phyloP scores from a whole-genome alignment of 306 rosid genomes.

The Quercus mongolica region DNA sequence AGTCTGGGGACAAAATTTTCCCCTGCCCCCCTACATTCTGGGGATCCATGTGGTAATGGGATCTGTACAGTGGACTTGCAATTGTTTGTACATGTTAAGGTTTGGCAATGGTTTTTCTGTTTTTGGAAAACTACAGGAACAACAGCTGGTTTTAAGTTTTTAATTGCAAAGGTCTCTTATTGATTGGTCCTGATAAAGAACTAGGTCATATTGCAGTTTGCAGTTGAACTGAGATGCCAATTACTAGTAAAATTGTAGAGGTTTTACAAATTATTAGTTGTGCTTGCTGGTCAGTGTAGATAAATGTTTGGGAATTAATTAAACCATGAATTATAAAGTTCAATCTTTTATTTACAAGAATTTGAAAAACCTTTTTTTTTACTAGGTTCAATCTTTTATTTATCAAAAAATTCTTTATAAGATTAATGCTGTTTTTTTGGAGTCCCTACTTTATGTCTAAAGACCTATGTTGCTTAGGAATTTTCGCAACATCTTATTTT shows the following conservation, averaged over 20 bases:
- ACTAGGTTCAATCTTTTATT: too few relatives aligned
- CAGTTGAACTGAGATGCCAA: background rate
- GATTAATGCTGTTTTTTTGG: background rate
- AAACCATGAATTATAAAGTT: background rate
- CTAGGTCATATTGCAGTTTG: background rate
- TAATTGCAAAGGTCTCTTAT: background rate
- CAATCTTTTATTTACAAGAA: background rate
- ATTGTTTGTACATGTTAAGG: too few relatives aligned
- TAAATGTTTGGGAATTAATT: background rate
- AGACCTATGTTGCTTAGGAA: too few relatives aligned
- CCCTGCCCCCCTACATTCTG: too few relatives aligned
- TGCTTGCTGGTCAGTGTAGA: background rate
- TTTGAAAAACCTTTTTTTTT: background rate
- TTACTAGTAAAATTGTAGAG: background rate
- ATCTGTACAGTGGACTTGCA: too few relatives aligned
- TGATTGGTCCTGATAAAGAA: background rate
- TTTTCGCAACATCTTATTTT: too few relatives aligned
- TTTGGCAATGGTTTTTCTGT: background rate
- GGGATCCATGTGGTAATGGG: too few relatives aligned
- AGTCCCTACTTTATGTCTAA: background rate
- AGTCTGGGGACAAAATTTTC: too few relatives aligned
- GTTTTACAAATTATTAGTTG: background rate
- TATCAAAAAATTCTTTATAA: background rate
- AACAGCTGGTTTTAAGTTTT: too few relatives aligned
- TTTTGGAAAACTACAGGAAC: background rate